Evolutionary conservation across 495 filamentous ascomycete genomes (phyloP).

Genomic region (Daldinia loculata): DNA sequence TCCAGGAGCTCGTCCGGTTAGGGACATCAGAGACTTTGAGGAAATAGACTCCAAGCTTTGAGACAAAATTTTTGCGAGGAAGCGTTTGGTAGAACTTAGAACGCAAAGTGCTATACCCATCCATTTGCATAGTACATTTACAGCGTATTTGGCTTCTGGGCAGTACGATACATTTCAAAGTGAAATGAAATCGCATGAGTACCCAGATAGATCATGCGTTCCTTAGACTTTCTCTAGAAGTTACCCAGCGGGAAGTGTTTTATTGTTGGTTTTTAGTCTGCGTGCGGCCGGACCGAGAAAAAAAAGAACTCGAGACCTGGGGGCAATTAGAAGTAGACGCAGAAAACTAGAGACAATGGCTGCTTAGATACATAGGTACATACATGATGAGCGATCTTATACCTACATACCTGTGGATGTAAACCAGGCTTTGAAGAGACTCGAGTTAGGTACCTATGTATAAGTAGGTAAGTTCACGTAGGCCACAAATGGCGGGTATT

Average conservation of each 20-base stretch:
- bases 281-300: not conserved
- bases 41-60: slow-evolving; percentile 81
- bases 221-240: not conserved
- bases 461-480: not conserved
- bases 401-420: no score
- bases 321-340: not conserved
- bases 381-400: not conserved
- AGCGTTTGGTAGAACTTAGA: slow-evolving; percentile 28
- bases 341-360: not conserved
- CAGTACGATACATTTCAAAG: slow-evolving; percentile 7
- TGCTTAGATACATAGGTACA: not conserved
- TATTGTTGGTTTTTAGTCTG: not conserved
- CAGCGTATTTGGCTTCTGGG: not conserved
- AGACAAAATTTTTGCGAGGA: slow-evolving; percentile 5
- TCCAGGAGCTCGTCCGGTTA: slow-evolving; percentile 73
- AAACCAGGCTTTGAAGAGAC: not conserved
- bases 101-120: slow-evolving; percentile 34
- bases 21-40: slow-evolving; percentile 80
- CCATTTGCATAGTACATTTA: slow-evolving; percentile 26
- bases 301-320: not conserved
- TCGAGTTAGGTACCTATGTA: not conserved
- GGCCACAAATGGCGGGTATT: not conserved
- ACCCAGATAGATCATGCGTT: not conserved
- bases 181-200: slow-evolving; percentile 4
- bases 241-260: not conserved